Conservation (phyloP, 2,329 filamentous ascomycete species). For the Passalora sequoiae region DNA sequence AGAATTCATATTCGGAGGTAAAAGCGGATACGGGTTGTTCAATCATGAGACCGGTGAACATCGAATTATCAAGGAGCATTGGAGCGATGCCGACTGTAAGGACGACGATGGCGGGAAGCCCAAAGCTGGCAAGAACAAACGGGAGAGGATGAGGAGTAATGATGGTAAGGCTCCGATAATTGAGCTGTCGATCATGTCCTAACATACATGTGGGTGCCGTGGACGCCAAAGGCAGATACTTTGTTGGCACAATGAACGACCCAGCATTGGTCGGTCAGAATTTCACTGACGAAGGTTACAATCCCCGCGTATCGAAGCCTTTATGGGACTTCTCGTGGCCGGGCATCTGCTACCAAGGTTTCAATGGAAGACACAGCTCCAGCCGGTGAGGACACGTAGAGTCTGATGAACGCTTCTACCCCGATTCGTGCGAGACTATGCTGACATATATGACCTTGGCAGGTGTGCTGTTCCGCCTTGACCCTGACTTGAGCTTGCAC, state of each 20-base stretch:
- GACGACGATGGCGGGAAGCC: constrained; percentile 30
- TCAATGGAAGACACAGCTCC: too few species aligned
- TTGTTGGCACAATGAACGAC: constrained; percentile 83
- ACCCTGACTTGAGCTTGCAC: constrained; percentile 55
- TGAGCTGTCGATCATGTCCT: background rate
- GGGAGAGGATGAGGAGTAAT: constrained; percentile 59
- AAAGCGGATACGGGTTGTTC: constrained; percentile 74
- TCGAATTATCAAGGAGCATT: constrained; percentile 54
- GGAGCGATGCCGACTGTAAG: constrained; percentile 48
- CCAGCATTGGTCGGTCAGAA: constrained; percentile 41
- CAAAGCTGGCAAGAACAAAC: constrained; percentile 34
- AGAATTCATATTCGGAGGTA: constrained; percentile 71
- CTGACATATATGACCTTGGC: too few species aligned
- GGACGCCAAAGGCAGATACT: constrained; percentile 67
- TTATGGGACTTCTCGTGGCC: too few species aligned
- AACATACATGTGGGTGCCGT: background rate
- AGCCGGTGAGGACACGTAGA: too few species aligned
- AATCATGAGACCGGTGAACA: constrained; percentile 57
- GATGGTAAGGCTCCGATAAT: constrained; percentile 69
- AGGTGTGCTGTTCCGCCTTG: constrained; percentile 71
- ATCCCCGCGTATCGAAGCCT: too few species aligned
- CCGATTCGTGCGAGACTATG: too few species aligned
- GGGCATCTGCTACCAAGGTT: too few species aligned
- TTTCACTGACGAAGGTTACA: constrained; percentile 37
- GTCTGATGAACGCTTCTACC: too few species aligned